Conservation (phyloP, 352 stramenopile species). For the Phytophthora citricola region DNA sequence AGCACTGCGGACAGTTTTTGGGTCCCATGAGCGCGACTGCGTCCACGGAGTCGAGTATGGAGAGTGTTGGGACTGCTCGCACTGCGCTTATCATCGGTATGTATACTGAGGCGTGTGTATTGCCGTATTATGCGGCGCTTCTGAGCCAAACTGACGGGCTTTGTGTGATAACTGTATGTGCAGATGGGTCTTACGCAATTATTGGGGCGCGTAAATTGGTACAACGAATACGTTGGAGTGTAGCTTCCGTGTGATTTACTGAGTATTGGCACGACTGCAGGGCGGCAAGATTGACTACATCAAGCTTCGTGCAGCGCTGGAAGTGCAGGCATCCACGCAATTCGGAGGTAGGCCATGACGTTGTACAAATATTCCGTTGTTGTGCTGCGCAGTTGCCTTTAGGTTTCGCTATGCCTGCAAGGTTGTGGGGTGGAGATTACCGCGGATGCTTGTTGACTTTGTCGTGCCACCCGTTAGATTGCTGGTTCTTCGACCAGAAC, state of each 20-base stretch:
- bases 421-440: conserved; percentile 1
- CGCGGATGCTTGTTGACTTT: conserved; percentile 29
- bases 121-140: not conserved
- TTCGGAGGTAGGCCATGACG: conserved; percentile 53
- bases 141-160: conserved; percentile 5
- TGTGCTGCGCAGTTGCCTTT: conserved; percentile 11
- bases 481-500: conserved; percentile 90
- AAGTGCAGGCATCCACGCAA: conserved; percentile 46
- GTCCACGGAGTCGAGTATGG: conserved; percentile 24
- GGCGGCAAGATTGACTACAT: conserved; percentile 75
- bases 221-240: conserved; percentile 1
- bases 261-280: conserved; percentile 25
- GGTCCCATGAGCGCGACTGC: conserved; percentile 10
- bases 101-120: not conserved
- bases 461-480: conserved; percentile 54
- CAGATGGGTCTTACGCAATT: conserved; percentile 75
- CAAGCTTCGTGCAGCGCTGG: conserved; percentile 67
- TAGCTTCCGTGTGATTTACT: not conserved
- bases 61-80: conserved; percentile 29
- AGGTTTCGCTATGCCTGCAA: conserved; percentile 6
- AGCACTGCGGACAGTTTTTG: not conserved
- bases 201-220: conserved; percentile 65
- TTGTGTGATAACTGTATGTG: conserved; percentile 12
- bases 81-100: conserved; percentile 77
- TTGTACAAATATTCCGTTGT: not conserved